Percentiles rank a stretch among this genome's conserved stretches.
phyloP scores from a whole-genome alignment of 75 land plant species.

The Ceratopteris richardii region DNA sequence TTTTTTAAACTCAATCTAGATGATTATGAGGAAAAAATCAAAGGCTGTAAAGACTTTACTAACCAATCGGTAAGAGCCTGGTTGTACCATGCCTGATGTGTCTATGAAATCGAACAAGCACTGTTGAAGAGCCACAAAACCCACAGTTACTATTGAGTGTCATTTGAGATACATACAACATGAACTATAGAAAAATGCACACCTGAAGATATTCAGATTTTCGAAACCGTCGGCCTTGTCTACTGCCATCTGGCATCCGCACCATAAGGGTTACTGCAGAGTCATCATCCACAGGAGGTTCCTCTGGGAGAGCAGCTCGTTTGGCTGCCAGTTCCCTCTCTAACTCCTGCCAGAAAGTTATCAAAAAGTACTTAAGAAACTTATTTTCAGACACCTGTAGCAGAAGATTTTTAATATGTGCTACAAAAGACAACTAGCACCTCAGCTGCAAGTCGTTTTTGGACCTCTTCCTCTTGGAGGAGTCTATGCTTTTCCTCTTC shows the following conservation, averaged over 20 bases:
- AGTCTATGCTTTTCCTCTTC: slow-evolving; percentile 43
- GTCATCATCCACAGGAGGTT: slow-evolving; percentile 69
- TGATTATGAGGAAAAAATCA: too few species aligned
- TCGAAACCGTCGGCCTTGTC: slow-evolving; percentile 70
- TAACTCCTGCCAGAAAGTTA: slow-evolving; percentile 37
- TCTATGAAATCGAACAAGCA: slow-evolving; percentile 73
- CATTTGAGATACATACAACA: background rate
- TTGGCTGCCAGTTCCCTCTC: slow-evolving; percentile 64
- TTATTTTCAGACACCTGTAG: background rate
- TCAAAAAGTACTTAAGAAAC: background rate
- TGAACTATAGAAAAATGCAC: background rate
- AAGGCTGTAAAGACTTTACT: too few species aligned
- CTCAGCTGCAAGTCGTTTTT: slow-evolving; percentile 55
- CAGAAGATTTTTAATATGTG: background rate
- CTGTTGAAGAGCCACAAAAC: slow-evolving; percentile 36
- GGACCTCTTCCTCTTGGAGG: slow-evolving; percentile 46
- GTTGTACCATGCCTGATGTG: slow-evolving; percentile 51
- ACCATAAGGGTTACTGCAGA: slow-evolving; percentile 74
- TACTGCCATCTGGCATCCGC: slow-evolving; percentile 80
- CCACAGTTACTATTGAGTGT: background rate
- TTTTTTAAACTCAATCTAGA: too few species aligned
- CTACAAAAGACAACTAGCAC: slow-evolving; percentile 21
- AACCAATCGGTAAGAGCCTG: slow-evolving; percentile 84
- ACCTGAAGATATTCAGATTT: slow-evolving; percentile 88
- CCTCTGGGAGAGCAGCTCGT: slow-evolving; percentile 68